A percentile compares a stretch with the other conserved stretches of the same genome.
phyloP scores from a whole-genome alignment of 2,329 filamentous ascomycete genomes.

The Cercospora sojina region DNA sequence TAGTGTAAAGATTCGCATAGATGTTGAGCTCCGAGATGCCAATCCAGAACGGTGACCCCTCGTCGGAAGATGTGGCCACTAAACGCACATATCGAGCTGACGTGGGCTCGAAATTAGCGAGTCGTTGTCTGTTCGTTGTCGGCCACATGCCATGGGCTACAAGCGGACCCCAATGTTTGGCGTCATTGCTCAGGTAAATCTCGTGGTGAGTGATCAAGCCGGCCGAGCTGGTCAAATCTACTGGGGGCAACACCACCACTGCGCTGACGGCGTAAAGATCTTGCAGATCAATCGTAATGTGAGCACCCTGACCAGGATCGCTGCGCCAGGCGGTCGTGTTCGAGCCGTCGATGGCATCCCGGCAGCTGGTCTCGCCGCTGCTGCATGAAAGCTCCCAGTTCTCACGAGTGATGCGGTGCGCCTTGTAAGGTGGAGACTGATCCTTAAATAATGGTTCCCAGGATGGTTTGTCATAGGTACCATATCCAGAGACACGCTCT shows the following conservation, averaged over 20 bases:
- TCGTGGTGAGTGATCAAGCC: slow-evolving; percentile 12
- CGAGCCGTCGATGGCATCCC: slow-evolving; percentile 7
- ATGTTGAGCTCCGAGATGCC: slow-evolving; percentile 11
- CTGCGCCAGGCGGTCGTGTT: slow-evolving; percentile 10
- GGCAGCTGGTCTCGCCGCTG: slow-evolving; percentile 12
- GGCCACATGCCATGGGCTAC: slow-evolving; percentile 11
- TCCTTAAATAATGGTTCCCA: slow-evolving; percentile 7
- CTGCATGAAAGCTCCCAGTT: slow-evolving; percentile 12
- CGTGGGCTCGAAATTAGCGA: slow-evolving; percentile 8
- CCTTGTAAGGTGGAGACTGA: slow-evolving; percentile 12
- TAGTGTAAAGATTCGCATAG: slow-evolving; percentile 11
- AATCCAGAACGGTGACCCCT: slow-evolving; percentile 10
- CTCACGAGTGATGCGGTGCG: slow-evolving; percentile 10
- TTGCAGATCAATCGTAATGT: slow-evolving; percentile 12
- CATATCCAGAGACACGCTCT: slow-evolving; percentile 13
- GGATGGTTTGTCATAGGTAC: slow-evolving; percentile 12
- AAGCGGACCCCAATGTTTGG: slow-evolving; percentile 8
- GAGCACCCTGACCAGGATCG: slow-evolving; percentile 7
- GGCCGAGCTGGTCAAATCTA: slow-evolving; percentile 10
- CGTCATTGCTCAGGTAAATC: slow-evolving; percentile 11
- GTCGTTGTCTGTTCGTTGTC: slow-evolving; percentile 10
- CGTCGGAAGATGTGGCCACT: slow-evolving; percentile 9
- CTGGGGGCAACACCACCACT: slow-evolving; percentile 9
- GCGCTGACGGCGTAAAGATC: slow-evolving; percentile 6
- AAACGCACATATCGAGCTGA: slow-evolving; percentile 10